A percentile compares a stretch with the other conserved stretches of the same genome.
These are phyloP conservation scores for Lentinula edodes DNA, from an alignment of 768 basidiomycete genomes.

Conservation along the genomic window DNA sequence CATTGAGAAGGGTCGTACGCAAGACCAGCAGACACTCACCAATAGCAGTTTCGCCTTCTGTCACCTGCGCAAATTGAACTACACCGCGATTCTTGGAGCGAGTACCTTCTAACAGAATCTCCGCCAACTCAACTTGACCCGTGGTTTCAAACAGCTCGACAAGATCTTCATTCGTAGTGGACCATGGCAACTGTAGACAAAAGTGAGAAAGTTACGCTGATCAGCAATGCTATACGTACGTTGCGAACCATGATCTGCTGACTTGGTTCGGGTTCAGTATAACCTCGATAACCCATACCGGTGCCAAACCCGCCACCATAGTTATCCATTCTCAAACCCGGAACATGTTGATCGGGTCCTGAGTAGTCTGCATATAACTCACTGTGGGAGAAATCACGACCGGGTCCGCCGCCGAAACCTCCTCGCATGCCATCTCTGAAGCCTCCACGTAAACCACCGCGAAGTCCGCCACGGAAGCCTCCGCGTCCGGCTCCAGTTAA, in stretches of 20 bases:
- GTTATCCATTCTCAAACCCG: constrained; percentile 33
- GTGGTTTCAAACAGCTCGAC: constrained; percentile 98
- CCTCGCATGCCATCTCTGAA: constrained; percentile 37
- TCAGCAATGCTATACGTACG: constrained; percentile 48
- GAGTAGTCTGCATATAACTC: constrained; percentile 91
- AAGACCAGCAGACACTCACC: constrained; percentile 36
- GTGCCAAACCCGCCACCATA: constrained; percentile 28
- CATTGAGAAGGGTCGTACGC: background rate
- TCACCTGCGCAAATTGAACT: constrained; percentile 84
- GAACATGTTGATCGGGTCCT: constrained; percentile 70
- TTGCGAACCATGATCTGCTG: constrained; percentile 99
- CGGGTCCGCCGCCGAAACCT: constrained; percentile 38
- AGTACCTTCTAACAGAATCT: constrained; percentile 89
- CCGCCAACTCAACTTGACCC: constrained; percentile 89
- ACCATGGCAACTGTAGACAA: constrained; percentile 81
- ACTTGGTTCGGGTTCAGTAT: constrained; percentile 72
- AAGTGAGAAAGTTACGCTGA: background rate
- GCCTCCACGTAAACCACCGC: constrained; percentile 32
- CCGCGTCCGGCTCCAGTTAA: constrained; percentile 59
- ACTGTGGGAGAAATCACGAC: constrained; percentile 79
- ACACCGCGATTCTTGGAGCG: constrained; percentile 94
- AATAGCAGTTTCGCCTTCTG: constrained; percentile 92
- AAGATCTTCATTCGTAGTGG: constrained; percentile 96
- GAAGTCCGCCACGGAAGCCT: constrained; percentile 36
- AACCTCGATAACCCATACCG: constrained; percentile 17